These are phyloP conservation scores for Pythium aristosporum DNA, from an alignment of 352 stramenopile genomes.

Conservation along the genomic window DNA sequence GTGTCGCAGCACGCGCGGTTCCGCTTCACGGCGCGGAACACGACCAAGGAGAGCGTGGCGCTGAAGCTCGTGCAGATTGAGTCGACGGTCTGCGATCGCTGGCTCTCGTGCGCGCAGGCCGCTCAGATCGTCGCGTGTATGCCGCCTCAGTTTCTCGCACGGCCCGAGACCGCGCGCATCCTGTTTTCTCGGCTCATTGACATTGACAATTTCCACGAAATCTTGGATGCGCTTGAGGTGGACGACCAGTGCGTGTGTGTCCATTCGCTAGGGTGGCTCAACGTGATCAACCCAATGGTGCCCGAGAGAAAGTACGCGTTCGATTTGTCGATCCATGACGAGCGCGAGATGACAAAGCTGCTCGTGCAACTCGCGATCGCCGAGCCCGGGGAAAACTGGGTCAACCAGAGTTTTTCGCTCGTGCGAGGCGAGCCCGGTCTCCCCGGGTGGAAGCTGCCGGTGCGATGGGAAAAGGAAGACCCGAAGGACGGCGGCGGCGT, in stretches of 20 bases:
- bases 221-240: conserved; percentile 50
- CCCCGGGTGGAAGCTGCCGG: conserved; percentile 76
- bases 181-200: conserved; percentile 79
- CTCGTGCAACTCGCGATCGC: conserved; percentile 76
- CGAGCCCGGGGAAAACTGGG: conserved; percentile 82
- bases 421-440: conserved; percentile 53
- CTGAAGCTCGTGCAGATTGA: conserved; percentile 85
- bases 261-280: conserved; percentile 68
- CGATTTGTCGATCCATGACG: conserved; percentile 67
- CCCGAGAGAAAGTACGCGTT: conserved; percentile 70
- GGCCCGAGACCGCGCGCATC: conserved; percentile 65
- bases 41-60: conserved; percentile 64
- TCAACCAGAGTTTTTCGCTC: conserved; percentile 72
- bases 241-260: conserved; percentile 52
- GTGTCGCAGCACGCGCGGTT: conserved; percentile 41
- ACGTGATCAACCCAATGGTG: conserved; percentile 74
- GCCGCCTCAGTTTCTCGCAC: conserved; percentile 53
- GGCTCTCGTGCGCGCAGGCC: conserved; percentile 69
- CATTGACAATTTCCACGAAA: conserved; percentile 56
- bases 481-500: conserved; percentile 59
- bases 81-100: conserved; percentile 70
- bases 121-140: conserved; percentile 75
- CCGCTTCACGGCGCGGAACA: conserved; percentile 37
- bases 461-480: conserved; percentile 80
- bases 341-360: conserved; percentile 80